A percentile compares a stretch with the other conserved stretches of the same genome.
Conservation (phyloP, 164 flowering plant species). For the Chimonanthus praecox region DNA sequence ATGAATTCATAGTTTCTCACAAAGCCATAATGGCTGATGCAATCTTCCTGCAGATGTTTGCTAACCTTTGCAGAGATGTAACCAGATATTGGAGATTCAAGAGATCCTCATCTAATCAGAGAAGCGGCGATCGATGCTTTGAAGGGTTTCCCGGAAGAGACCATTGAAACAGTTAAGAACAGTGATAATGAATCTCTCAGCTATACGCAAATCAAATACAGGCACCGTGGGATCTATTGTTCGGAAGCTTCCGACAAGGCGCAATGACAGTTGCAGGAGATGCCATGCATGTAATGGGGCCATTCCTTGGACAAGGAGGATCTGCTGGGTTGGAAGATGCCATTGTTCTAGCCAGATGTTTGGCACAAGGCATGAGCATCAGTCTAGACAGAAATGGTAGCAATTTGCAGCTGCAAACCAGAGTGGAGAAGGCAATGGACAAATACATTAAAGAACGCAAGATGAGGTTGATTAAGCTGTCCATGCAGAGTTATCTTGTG, state of each 20-base stretch:
- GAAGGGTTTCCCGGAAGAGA: constrained; percentile 22
- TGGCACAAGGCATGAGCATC: constrained; percentile 11
- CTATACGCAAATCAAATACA: constrained; percentile 17
- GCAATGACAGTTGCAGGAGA: constrained; percentile 34
- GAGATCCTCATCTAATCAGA: constrained; percentile 18
- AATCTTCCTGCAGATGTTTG: neutral
- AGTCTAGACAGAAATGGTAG: neutral
- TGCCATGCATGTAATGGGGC: constrained; percentile 43
- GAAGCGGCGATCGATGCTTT: constrained; percentile 10
- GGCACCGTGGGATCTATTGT: constrained; percentile 27
- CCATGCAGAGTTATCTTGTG: constrained; percentile 19
- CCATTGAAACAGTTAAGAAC: constrained; percentile 18
- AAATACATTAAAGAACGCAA: constrained; percentile 23
- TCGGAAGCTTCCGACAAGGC: constrained; percentile 20
- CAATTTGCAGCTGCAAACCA: neutral
- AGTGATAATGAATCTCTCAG: constrained; percentile 17
- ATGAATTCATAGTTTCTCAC: no score
- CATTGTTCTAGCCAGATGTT: constrained; percentile 30
- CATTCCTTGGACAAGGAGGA: constrained; percentile 38
- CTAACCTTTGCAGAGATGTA: neutral
- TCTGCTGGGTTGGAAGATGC: constrained; percentile 37
- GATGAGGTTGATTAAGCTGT: constrained; percentile 22
- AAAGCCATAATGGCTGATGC: neutral
- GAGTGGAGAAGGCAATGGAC: constrained; percentile 22
- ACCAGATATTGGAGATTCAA: constrained; percentile 21